Evolutionary conservation across 1,139 yeast species (phyloP).

Genomic region (Lodderomyces elongisporus): DNA sequence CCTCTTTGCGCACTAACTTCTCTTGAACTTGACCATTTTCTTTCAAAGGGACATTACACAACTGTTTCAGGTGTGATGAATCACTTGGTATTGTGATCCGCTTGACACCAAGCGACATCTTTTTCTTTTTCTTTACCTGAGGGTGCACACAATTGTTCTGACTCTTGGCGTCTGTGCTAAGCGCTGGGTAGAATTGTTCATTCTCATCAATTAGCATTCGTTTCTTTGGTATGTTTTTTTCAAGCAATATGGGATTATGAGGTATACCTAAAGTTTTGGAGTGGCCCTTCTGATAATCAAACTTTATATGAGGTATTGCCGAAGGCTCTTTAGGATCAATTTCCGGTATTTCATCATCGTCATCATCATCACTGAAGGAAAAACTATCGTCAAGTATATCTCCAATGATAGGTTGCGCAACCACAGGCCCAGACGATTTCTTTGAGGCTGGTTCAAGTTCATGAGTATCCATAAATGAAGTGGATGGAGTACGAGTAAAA

Average conservation of each 20-base stretch:
- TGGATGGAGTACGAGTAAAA: constrained; percentile 2
- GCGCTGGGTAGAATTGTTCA: no score
- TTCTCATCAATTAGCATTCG: constrained; percentile 1
- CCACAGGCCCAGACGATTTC: neutral
- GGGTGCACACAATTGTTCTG: no score
- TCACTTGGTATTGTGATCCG: constrained; percentile 1
- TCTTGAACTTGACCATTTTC: no score
- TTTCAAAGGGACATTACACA: neutral
- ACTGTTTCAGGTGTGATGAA: neutral
- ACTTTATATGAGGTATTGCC: no score
- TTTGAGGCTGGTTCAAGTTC: neutral
- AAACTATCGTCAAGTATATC: constrained; percentile 2
- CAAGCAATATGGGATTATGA: neutral
- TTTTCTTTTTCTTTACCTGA: no score
- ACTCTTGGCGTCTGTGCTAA: no score
- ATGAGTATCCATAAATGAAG: constrained; percentile 1
- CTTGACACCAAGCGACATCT: constrained; percentile 16
- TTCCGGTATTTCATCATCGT: constrained; percentile 1
- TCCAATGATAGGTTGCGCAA: neutral
- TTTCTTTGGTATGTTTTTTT: constrained; percentile 1
- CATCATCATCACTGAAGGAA: constrained; percentile 3
- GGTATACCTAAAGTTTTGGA: neutral
- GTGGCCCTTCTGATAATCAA: no score
- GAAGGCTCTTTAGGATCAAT: neutral
- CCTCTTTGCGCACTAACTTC: no score